These are phyloP conservation scores for Ogataea philodendri DNA, from an alignment of 805 yeast species.

Conservation along the genomic window DNA sequence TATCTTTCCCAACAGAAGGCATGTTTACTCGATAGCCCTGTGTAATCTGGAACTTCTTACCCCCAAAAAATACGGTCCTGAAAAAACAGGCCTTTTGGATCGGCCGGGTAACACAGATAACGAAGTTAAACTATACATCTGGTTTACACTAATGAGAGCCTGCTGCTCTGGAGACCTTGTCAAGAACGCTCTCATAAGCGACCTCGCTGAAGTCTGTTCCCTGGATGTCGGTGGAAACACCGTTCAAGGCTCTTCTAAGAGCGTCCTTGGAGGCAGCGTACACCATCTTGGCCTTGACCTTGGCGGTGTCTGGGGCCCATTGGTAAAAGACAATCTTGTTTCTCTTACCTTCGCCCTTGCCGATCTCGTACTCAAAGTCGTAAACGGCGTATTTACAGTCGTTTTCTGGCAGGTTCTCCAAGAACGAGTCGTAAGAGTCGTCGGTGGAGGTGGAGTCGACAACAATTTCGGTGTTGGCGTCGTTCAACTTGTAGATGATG, in stretches of 20 bases:
- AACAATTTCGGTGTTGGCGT: slow-evolving; percentile 81
- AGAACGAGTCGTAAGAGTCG: slow-evolving; percentile 76
- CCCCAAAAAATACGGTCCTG: slow-evolving; percentile 6
- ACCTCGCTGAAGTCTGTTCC: slow-evolving; percentile 98
- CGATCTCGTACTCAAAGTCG: slow-evolving; percentile 92
- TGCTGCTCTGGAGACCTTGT: slow-evolving; percentile 82
- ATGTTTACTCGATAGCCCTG: slow-evolving; percentile 2
- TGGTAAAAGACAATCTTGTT: slow-evolving; percentile 69
- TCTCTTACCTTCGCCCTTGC: slow-evolving; percentile 89
- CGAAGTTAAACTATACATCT: slow-evolving; percentile 10
- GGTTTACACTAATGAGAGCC: slow-evolving; percentile 46
- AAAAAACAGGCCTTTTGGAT: slow-evolving; percentile 6
- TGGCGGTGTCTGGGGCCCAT: slow-evolving; percentile 98
- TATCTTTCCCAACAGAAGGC: slow-evolving; percentile 10
- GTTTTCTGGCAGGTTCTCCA: slow-evolving; percentile 88
- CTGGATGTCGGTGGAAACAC: slow-evolving; percentile 91
- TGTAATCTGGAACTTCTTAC: neutral
- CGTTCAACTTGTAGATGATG: slow-evolving; percentile 78
- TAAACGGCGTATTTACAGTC: slow-evolving; percentile 96
- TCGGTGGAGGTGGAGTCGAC: slow-evolving; percentile 82
- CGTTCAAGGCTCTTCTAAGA: slow-evolving; percentile 94
- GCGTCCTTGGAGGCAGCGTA: slow-evolving; percentile 99
- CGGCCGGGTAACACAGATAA: slow-evolving; percentile 15
- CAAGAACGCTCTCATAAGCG: slow-evolving; percentile 88
- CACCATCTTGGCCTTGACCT: slow-evolving; percentile 93